These are phyloP conservation scores for Vararia minispora DNA, from an alignment of 768 basidiomycete species.

Conservation along the genomic window DNA sequence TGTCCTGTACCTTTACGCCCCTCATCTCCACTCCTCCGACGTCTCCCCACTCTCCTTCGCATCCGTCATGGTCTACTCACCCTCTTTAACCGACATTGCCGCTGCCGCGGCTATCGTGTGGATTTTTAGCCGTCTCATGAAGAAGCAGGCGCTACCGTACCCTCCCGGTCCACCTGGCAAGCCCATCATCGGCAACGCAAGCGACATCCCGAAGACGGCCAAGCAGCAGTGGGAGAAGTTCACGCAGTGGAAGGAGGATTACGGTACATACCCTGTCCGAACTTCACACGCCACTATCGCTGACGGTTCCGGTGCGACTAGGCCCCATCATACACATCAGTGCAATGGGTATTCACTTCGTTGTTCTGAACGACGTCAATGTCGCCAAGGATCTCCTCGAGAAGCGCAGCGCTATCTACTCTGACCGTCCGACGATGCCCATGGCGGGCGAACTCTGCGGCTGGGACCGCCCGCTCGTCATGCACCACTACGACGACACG, in stretches of 20 bases:
- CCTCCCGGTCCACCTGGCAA: conserved; percentile 14
- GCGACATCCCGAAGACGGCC: conserved; percentile 11
- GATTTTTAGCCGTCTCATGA: no score
- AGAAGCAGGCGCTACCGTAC: conserved; percentile 1
- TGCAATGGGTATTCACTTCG: background rate
- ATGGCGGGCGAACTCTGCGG: conserved; percentile 18
- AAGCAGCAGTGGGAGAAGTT: conserved; percentile 16
- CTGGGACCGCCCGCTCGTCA: no score
- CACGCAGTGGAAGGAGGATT: conserved; percentile 14
- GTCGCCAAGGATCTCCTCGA: conserved; percentile 19
- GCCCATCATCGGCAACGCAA: conserved; percentile 15
- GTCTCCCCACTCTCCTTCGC: no score
- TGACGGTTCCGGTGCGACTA: no score
- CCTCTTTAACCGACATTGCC: no score
- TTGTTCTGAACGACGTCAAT: conserved; percentile 1
- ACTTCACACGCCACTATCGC: no score
- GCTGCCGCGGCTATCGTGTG: no score
- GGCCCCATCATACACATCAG: background rate
- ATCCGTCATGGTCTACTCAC: no score
- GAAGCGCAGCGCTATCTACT: conserved; percentile 19
- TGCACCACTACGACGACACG: no score
- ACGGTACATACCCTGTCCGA: no score
- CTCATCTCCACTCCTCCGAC: no score
- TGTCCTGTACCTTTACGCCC: no score
- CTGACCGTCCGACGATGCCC: conserved; percentile 16